phyloP scores from a whole-genome alignment of 139 green algal genomes.

The Coelastrella sp. region DNA sequence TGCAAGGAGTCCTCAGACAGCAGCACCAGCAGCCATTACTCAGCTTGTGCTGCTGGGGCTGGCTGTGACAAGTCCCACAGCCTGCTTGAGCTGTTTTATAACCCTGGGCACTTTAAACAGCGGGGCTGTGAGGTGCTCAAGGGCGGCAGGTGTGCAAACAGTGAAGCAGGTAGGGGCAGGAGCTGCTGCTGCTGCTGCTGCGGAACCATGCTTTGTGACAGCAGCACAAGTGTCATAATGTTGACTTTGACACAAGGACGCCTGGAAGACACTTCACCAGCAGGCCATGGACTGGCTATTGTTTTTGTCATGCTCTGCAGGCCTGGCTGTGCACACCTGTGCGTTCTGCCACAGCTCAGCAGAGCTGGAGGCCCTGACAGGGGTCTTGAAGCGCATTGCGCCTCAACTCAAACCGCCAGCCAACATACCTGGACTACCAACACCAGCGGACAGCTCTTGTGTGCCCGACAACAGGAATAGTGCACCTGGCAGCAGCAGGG shows the following conservation, averaged over 20 bases:
- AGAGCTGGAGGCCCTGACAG: neutral
- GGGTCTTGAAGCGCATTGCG: neutral
- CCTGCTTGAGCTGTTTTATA: conserved; percentile 36
- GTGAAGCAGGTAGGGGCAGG: neutral
- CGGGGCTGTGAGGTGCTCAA: conserved; percentile 1
- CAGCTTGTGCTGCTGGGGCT: conserved; percentile 23
- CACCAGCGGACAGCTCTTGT: neutral
- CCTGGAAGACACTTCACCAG: neutral
- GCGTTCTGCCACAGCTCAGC: conserved; percentile 29
- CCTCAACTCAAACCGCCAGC: neutral
- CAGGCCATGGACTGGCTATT: neutral
- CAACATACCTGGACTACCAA: neutral
- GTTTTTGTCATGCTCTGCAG: neutral
- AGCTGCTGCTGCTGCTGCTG: neutral
- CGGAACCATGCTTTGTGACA: neutral
- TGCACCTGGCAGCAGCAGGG: neutral
- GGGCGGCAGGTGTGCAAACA: neutral
- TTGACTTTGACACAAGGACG: no score
- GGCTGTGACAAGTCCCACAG: conserved; percentile 24
- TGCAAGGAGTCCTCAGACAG: neutral
- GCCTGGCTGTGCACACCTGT: neutral
- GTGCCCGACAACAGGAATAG: neutral
- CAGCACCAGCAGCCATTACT: neutral
- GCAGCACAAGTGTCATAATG: neutral
- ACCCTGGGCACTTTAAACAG: conserved; percentile 22